phyloP scores from a whole-genome alignment of 108 stramenopile species.

The Conticribra weissflogii region DNA sequence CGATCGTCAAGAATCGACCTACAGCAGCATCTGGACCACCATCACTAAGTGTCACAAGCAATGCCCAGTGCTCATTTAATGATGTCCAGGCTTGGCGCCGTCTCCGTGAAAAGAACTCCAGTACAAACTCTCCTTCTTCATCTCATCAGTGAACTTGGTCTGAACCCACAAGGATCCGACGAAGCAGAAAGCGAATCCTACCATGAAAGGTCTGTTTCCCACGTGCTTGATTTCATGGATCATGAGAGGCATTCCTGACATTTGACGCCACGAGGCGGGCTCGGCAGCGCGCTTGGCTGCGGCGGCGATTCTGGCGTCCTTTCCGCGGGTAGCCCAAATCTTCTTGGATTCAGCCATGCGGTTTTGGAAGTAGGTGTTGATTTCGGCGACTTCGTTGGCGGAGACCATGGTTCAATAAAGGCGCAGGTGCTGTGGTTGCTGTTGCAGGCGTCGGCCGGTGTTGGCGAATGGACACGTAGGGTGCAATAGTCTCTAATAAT shows the following conservation, averaged over 20 bases:
- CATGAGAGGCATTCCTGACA: slow-evolving; percentile 71
- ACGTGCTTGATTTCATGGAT: slow-evolving; percentile 75
- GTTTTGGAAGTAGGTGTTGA: slow-evolving; percentile 67
- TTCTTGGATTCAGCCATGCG: slow-evolving; percentile 77
- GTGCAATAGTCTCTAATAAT: too few relatives aligned
- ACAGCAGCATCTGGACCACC: too few relatives aligned
- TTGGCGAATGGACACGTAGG: too few relatives aligned
- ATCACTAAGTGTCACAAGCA: too few relatives aligned
- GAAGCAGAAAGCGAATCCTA: slow-evolving; percentile 62
- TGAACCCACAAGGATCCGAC: slow-evolving; percentile 34
- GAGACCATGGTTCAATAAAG: slow-evolving; percentile 37
- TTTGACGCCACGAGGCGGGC: slow-evolving; percentile 82
- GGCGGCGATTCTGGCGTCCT: slow-evolving; percentile 67
- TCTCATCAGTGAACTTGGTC: slow-evolving; percentile 55
- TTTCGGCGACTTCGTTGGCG: slow-evolving; percentile 49
- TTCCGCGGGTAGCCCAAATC: slow-evolving; percentile 71
- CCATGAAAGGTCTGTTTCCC: slow-evolving; percentile 80
- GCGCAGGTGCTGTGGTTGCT: too few relatives aligned
- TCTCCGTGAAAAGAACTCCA: slow-evolving; percentile 46
- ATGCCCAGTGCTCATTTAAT: too few relatives aligned
- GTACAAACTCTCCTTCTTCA: slow-evolving; percentile 50
- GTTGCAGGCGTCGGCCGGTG: too few relatives aligned
- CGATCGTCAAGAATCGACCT: too few relatives aligned
- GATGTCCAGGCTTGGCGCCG: slow-evolving; percentile 4
- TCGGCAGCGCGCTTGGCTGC: slow-evolving; percentile 51